Evolutionary conservation across 2,329 filamentous ascomycete species (phyloP), one percentile per base, ranked within the genome.

Genomic region (Claviceps digitariae): DNA sequence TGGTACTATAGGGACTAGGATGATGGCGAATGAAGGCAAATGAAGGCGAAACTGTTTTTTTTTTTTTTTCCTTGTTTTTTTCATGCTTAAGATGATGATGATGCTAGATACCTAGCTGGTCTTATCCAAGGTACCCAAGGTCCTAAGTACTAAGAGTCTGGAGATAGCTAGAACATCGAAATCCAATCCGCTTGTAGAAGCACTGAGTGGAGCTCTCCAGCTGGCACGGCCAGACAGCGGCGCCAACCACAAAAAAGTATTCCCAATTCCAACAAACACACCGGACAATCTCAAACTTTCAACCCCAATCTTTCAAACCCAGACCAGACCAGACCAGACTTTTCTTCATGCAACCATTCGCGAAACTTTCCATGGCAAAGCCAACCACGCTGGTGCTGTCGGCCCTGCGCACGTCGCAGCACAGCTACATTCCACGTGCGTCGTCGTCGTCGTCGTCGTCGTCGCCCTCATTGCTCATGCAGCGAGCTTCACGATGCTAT

Each of bases 401-500:
- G 51, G 56, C 62, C 12, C 54, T 65, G 29, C 64, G 63, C 36
- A 36, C 41, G 45, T 48, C 52, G 43, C 56, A 51, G 34, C 46
- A 48, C 36, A 25, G 13, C 45, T 34, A 34, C 34, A 23, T 29
- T 13, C 44, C 46, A 4, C 41, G 27, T 13, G 46, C 40, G 2
- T 6, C 47, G 6, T 7, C 31, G 31, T 34, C 20, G n/a, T n/a
- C n/a, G n/a, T n/a, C n/a, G n/a, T n/a, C n/a, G n/a, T n/a, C n/a
- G n/a, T n/a, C 51, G 29, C 50, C 50, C 48, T 52, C 34, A 21
- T 50, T 48, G 31, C 54, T 53, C 50, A 53, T 25, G 20, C 57
- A 38, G 41, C 54, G 20, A 27, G 54, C 56, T 56, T 57, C 25
- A 49, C 63, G 63, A 48, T 59, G 62, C 58, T 69, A 67, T 60